Evolutionary conservation across 768 basidiomycete genomes (phyloP), one percentile per base, ranked within the genome.

Genomic region (Mycena vulgaris): DNA sequence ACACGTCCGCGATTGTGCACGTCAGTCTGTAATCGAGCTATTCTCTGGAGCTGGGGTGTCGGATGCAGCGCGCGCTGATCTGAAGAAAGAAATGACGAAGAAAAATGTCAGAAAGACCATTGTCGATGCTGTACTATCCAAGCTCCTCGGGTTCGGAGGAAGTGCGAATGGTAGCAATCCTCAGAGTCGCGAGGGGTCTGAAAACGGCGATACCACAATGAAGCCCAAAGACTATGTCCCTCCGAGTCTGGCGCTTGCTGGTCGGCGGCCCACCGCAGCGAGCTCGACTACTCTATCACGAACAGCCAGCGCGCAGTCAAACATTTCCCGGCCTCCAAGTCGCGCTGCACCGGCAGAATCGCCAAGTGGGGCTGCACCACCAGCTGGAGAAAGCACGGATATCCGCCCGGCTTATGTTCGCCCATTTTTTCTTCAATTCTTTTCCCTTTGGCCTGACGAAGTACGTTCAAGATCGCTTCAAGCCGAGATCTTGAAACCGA

Each of bases 1-100:
- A 23, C 89, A 90, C 74, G 98, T 99, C 60, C 92, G 98, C 49
- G 93, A 96, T 63, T 92, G 91, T 77, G 92, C 97, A 10, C 89
- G 92, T 56, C 88, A 89, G 74, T 91, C 95, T 1, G 88, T 95
- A 66, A 88, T 98, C 19, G 90, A 92, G 72, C 85, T 99, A 63
- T 97, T 98, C 77, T 91, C 95, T 1, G 94, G 94, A 19, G 88
- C 92, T 0, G 89, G 88, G 6, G 95, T 95, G 17, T 90, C 92
- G 3, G 93, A 97, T 77, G 91, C 90, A 10, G 98, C 98, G 4
- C 91, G 95, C 59, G 90, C 96, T 5, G 97, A 99, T 79, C 85
- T 99, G 62, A 98, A 98, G 86, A 96, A 95, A 77, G 93, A 95
- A 78, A 87, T 99, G 86, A 79, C 87, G 2, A 95, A 93, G 83